Conservation (phyloP, 345 rosid species). For the Lepidium aucheri region DNA sequence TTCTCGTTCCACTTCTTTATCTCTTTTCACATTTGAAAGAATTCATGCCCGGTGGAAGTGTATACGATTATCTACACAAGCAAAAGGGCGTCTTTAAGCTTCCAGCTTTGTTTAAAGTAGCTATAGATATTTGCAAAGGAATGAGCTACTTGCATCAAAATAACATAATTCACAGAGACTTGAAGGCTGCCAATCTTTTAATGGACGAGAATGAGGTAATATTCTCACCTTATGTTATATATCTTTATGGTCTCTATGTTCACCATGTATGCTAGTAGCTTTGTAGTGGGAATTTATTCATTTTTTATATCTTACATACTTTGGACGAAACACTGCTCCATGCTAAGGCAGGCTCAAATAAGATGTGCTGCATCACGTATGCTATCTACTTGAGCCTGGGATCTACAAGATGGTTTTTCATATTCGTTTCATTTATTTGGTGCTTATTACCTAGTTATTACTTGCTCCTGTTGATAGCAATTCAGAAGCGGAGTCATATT, state of each 20-base stretch:
- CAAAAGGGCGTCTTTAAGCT: slow-evolving; percentile 86
- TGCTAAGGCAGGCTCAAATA: neutral
- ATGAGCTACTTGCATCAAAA: slow-evolving; percentile 96
- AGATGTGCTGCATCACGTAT: neutral
- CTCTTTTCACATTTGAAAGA: slow-evolving; percentile 32
- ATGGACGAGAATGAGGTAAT: slow-evolving; percentile 98
- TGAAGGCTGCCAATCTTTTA: slow-evolving; percentile 90
- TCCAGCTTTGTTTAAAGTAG: slow-evolving; percentile 79
- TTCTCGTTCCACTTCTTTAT: neutral
- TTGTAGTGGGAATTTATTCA: neutral
- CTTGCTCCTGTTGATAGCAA: neutral
- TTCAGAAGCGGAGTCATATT: neutral
- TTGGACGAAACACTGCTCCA: neutral
- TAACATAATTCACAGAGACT: slow-evolving; percentile 91
- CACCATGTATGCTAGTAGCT: neutral
- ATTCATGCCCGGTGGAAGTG: slow-evolving; percentile 97
- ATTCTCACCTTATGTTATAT: neutral
- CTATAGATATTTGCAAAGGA: slow-evolving; percentile 93
- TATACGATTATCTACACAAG: slow-evolving; percentile 95
- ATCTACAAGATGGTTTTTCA: neutral
- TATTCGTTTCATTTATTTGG: neutral
- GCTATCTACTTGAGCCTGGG: neutral
- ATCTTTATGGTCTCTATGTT: neutral
- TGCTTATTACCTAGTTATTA: neutral
- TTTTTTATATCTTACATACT: neutral